Evolutionary conservation across 2,329 filamentous ascomycete species (phyloP), one percentile per base, ranked within the genome.

Genomic region (Penicillium sclerotiorum): DNA sequence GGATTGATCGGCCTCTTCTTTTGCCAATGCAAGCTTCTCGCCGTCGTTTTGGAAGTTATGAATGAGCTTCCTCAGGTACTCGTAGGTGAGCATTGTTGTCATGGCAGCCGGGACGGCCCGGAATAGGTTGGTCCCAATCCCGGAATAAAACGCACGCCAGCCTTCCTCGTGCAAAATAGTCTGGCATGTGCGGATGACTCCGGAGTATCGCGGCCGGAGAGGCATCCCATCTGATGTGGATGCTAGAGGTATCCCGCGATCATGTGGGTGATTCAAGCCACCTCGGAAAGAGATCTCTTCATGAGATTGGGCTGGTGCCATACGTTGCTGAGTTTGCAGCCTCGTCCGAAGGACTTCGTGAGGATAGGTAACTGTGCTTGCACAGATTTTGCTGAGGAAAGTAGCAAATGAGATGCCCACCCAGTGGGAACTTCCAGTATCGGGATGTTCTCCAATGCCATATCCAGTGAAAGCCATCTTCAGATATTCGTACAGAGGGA

Each of bases 41-140:
- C 79, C 81, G 63, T 83, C 80, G 50, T 76, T 73, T 62, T 84
- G 82, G 47, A 83, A 58, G 47, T 72, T 74, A 43, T 76, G 75
- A 47, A 84, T 76, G 13, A 74, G 67, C 52, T 80, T 80, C 58
- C 80, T 79, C 50, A 87, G 69, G 58, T 87, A 94, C 74, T 99
- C 94, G 67, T 96, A 99, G 11, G 93, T 97, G 67, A 97, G 80
- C 87, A 99, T 95, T 3, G 94, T 99, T 21, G 95, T 96, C 64
- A 95, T 95, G 17, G 94, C 93, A 18, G 94, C 91, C 25, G 94
- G 94, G 11, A 99, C 87, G 7, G 94, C 94, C 49, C 94, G 84
- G 79, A 97, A 90, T 84, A 99, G 89, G 73, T 99, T 99, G 41
- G 93, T 96, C 30, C 94, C 94, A 79, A 99, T 90, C 28, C 94